Evolutionary conservation across 2,329 filamentous ascomycete species (phyloP).

Genomic region (Alternaria brassicicola): DNA sequence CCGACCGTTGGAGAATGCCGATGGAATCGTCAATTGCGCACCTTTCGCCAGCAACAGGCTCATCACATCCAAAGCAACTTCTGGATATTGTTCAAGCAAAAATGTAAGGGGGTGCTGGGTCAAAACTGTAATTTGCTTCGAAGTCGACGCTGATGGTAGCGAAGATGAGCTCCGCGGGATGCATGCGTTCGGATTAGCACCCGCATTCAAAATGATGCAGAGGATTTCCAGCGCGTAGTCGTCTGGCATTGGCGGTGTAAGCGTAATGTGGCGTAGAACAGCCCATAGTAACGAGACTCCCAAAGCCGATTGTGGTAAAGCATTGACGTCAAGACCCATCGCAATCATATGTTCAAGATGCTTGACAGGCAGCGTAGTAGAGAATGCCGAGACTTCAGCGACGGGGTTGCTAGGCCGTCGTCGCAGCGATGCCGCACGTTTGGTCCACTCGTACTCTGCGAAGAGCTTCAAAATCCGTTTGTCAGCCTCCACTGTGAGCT

Average conservation of each 20-base stretch:
- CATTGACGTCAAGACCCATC: slow-evolving; percentile 36
- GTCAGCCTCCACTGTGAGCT: slow-evolving; percentile 12
- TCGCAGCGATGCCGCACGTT: slow-evolving; percentile 26
- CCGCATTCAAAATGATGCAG: slow-evolving; percentile 21
- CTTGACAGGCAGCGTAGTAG: slow-evolving; percentile 24
- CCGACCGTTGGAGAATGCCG: slow-evolving; percentile 31
- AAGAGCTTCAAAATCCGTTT: slow-evolving; percentile 30
- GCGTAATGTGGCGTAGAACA: slow-evolving; percentile 26
- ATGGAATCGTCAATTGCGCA: slow-evolving; percentile 26
- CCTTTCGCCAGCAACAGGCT: slow-evolving; percentile 30
- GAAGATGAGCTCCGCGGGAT: slow-evolving; percentile 18
- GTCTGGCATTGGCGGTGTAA: slow-evolving; percentile 18
- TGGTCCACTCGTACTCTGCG: slow-evolving; percentile 37
- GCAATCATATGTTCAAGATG: slow-evolving; percentile 30
- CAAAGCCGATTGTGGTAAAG: slow-evolving; percentile 20
- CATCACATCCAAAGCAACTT: slow-evolving; percentile 30
- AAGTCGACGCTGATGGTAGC: slow-evolving; percentile 10
- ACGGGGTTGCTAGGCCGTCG: slow-evolving; percentile 17
- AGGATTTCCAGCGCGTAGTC: slow-evolving; percentile 28
- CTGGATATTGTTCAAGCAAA: slow-evolving; percentile 31
- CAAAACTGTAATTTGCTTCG: slow-evolving; percentile 10
- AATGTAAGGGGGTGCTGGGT: slow-evolving; percentile 31
- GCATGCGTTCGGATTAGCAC: slow-evolving; percentile 30
- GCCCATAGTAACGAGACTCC: slow-evolving; percentile 32
- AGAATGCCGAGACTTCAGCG: slow-evolving; percentile 16